Evolutionary conservation across 2,329 filamentous ascomycete genomes (phyloP).

Genomic region (Curvularia verruculosa): DNA sequence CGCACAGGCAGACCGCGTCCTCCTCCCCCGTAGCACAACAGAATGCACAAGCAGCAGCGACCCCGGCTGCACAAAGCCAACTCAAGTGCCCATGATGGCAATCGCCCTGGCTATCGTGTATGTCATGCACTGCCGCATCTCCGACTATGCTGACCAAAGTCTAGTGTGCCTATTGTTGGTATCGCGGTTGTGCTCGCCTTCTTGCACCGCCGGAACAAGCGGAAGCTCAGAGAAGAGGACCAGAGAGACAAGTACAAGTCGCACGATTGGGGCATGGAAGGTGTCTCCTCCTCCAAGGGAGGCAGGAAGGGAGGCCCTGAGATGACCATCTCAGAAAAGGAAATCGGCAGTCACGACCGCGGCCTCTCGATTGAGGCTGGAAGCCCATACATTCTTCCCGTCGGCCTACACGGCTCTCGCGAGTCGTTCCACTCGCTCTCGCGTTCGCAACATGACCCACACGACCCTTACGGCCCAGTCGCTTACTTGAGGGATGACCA

Average conservation of each 20-base stretch:
- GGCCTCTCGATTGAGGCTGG: slow-evolving; percentile 68
- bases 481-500: slow-evolving; percentile 60
- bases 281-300: slow-evolving; percentile 47
- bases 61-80: slow-evolving; percentile 46
- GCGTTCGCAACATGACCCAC: slow-evolving; percentile 72
- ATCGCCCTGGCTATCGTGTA: slow-evolving; percentile 47
- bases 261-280: slow-evolving; percentile 86
- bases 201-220: slow-evolving; percentile 78
- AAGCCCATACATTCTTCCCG: slow-evolving; percentile 93
- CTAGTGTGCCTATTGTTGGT: slow-evolving; percentile 75
- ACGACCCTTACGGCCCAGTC: slow-evolving; percentile 82
- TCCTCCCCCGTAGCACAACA: slow-evolving; percentile 32
- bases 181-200: slow-evolving; percentile 72
- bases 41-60: slow-evolving; percentile 45
- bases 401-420: slow-evolving; percentile 75
- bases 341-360: slow-evolving; percentile 47
- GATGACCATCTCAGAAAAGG: slow-evolving; percentile 65
- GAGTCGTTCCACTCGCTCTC: slow-evolving; percentile 89
- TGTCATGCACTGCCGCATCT: slow-evolving; percentile 6
- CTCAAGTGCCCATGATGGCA: slow-evolving; percentile 37
- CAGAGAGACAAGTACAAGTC: slow-evolving; percentile 85
- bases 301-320: slow-evolving; percentile 50
- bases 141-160: slow-evolving; percentile 30
- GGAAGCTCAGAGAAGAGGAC: slow-evolving; percentile 77
- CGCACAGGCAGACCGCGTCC: slow-evolving; percentile 34